These are phyloP conservation scores for Xerocomus amazonicus DNA, from an alignment of 1,284 basidiomycete genomes.

Conservation along the genomic window DNA sequence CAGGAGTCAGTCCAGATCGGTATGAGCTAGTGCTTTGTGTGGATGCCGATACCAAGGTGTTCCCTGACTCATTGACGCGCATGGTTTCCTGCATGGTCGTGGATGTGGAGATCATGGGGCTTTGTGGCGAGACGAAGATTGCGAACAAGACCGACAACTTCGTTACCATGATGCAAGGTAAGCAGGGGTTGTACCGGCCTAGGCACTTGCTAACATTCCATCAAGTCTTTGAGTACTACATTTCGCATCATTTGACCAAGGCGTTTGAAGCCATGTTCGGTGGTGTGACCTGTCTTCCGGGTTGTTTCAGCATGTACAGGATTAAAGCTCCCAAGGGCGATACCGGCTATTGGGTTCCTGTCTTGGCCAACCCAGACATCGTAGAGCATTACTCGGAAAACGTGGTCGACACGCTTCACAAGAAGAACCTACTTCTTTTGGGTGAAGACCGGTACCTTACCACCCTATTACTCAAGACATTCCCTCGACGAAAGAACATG, in stretches of 20 bases:
- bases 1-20: slow-evolving; percentile 93
- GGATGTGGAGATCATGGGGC: slow-evolving; percentile 97
- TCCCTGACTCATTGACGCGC: slow-evolving; percentile 89
- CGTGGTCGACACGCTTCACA: slow-evolving; percentile 96
- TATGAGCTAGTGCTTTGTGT: slow-evolving; percentile 97
- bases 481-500: slow-evolving; percentile 98
- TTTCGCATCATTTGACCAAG: slow-evolving; percentile 98
- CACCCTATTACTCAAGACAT: slow-evolving; percentile 94
- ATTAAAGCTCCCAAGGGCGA: slow-evolving; percentile 96
- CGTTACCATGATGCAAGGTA: slow-evolving; percentile 98
- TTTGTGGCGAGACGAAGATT: slow-evolving; percentile 99
- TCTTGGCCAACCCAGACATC: slow-evolving; percentile 96
- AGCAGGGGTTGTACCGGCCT: neutral
- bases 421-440: slow-evolving; percentile 96
- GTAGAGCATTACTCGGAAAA: slow-evolving; percentile 98
- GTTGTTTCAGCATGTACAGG: slow-evolving; percentile 99
- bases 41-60: slow-evolving; percentile 98
- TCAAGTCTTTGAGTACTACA: slow-evolving; percentile 97
- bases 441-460: slow-evolving; percentile 99
- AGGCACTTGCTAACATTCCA: slow-evolving; percentile 6
- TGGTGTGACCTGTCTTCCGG: slow-evolving; percentile 98
- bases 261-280: slow-evolving; percentile 99
- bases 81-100: slow-evolving; percentile 95
- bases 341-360: slow-evolving; percentile 95
- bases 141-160: slow-evolving; percentile 98